Conservation (phyloP, 164 flowering plant species). For the Aristolochia contorta region DNA sequence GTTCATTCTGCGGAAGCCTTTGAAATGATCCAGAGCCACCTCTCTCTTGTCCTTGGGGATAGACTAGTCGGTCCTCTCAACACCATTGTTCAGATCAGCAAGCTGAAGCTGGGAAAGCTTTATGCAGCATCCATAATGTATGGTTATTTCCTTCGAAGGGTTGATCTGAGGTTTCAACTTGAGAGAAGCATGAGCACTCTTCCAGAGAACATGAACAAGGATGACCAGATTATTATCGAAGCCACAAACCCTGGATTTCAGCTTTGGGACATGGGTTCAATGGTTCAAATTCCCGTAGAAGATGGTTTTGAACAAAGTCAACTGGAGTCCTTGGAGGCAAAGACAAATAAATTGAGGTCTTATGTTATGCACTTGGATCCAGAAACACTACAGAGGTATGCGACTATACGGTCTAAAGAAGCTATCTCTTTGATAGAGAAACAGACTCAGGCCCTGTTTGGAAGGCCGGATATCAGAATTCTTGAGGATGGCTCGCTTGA, state of each 20-base stretch:
- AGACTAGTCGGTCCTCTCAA: slow-evolving; percentile 60
- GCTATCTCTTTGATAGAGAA: slow-evolving; percentile 78
- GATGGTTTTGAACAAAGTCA: slow-evolving; percentile 20
- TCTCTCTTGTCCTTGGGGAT: slow-evolving; percentile 73
- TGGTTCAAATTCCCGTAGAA: slow-evolving; percentile 40
- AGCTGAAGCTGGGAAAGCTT: slow-evolving; percentile 85
- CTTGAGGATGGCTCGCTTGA: slow-evolving; percentile 59
- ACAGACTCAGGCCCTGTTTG: slow-evolving; percentile 92
- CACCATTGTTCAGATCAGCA: slow-evolving; percentile 57
- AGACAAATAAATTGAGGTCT: slow-evolving; percentile 47
- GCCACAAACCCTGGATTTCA: slow-evolving; percentile 33
- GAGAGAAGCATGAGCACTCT: slow-evolving; percentile 76
- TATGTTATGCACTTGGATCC: slow-evolving; percentile 89
- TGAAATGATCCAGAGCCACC: slow-evolving; percentile 83
- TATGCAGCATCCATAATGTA: slow-evolving; percentile 97
- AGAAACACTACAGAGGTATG: slow-evolving; percentile 79
- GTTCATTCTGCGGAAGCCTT: slow-evolving; percentile 83
- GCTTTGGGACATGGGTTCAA: slow-evolving; percentile 67
- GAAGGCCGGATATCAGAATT: slow-evolving; percentile 69
- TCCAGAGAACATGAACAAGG: slow-evolving; percentile 36
- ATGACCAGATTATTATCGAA: slow-evolving; percentile 17
- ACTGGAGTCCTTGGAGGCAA: slow-evolving; percentile 25
- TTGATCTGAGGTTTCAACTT: slow-evolving; percentile 76
- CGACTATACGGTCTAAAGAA: slow-evolving; percentile 78
- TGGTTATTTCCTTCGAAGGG: slow-evolving; percentile 87